Evolutionary conservation across 2,329 filamentous ascomycete species (phyloP).

Genomic region (Fusarium sp.): DNA sequence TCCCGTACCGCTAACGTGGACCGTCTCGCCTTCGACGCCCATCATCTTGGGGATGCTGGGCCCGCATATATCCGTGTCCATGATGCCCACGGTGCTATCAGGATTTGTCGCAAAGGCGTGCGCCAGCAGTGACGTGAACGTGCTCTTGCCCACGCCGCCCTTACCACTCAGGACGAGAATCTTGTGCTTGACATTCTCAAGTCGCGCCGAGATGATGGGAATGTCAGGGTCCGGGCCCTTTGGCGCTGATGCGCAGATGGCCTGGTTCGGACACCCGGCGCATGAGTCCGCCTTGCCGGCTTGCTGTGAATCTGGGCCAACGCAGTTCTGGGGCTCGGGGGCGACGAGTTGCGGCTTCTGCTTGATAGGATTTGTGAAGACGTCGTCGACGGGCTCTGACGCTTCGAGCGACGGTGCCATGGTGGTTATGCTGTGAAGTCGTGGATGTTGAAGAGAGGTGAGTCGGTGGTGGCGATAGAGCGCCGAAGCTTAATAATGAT

Average conservation of each 20-base stretch:
- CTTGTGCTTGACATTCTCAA: conserved; percentile 86
- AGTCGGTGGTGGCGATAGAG: conserved; percentile 32
- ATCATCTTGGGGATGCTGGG: conserved; percentile 99
- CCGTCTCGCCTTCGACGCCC: conserved; percentile 92
- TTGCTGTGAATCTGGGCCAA: conserved; percentile 82
- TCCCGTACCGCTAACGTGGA: conserved; percentile 86
- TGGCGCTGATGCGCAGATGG: conserved; percentile 91
- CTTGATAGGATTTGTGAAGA: conserved; percentile 79
- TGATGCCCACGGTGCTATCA: conserved; percentile 84
- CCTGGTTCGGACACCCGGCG: conserved; percentile 93
- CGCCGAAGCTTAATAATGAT: conserved; percentile 38
- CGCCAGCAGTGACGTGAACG: conserved; percentile 86
- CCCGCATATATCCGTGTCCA: conserved; percentile 98
- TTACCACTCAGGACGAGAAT: conserved; percentile 93
- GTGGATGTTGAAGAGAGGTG: background rate
- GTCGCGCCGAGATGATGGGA: conserved; percentile 82
- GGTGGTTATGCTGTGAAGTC: conserved; percentile 6
- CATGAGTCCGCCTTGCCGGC: conserved; percentile 82
- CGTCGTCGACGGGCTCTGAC: conserved; percentile 70
- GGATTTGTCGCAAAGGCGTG: conserved; percentile 88
- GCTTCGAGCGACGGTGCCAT: conserved; percentile 88
- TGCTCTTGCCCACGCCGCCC: conserved; percentile 96
- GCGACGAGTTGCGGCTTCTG: conserved; percentile 86
- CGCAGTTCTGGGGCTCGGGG: conserved; percentile 96
- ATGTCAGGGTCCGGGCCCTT: conserved; percentile 97